Evolutionary conservation across 768 basidiomycete genomes (phyloP), one percentile per base, ranked within the genome.

Genomic region (Suillus brevipes): DNA sequence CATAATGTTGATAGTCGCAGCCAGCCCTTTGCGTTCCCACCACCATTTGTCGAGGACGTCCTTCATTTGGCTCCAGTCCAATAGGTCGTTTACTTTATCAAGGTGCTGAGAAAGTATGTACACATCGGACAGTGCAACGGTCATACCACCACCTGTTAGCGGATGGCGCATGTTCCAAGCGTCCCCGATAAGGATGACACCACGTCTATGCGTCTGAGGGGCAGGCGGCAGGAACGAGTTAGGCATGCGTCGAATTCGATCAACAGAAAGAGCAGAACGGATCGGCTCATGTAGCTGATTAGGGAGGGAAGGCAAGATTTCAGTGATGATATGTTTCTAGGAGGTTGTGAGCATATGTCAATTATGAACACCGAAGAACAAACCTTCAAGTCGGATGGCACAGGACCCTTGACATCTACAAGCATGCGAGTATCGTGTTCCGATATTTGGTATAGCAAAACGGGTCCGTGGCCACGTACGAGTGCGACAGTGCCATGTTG

Each of bases 131-230:
- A 99, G 80, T 2, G 95, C 95, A 45, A 98, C 97, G 0, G 95
- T 96, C 97, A 99, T 99, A 6, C 97, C 97, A 13, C 95, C 95
- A 6, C 97, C 97, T 0, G 97, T 99, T 25, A 99, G 83, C 2
- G 97, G 97, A 76, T 99, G 97, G 0, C 97, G 92, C 96, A 99
- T 99, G 74, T 99, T 99, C 91, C 94, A 97, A 2, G 97, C 89
- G 74, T 99, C 97, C 2, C 97, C 97, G 40, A 97, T 81, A 66
- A 99, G 87, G 64, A 99, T 79, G 12, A 87, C 87, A 31, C 94
- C 93, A 58, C 88, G 83, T 67, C 86, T 90, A 7, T 74, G 78
- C 12, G 81, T 79, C 73, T 97, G 96, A 65, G 87, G 80, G 3
- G 89, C 81, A 0, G 95, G 79, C 0, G 97, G 93, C 2, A 99